A percentile compares a stretch with the other conserved stretches of the same genome.
Evolutionary conservation across 2,329 filamentous ascomycete genomes (phyloP).

Genomic region (Apiospora kogelbergensis): DNA sequence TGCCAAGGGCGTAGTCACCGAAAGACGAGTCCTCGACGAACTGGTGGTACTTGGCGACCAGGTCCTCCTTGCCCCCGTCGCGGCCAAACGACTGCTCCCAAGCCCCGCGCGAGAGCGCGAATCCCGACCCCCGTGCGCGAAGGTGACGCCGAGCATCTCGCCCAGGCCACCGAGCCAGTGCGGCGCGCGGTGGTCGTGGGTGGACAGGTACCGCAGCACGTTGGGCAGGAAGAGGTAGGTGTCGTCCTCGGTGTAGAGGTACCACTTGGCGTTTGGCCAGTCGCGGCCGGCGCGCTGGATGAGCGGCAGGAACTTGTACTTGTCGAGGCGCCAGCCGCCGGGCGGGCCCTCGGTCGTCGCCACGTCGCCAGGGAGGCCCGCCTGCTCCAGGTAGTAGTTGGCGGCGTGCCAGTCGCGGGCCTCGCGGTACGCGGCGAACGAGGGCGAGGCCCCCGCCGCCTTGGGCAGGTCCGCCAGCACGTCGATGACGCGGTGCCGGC

Average conservation of each 20-base stretch:
- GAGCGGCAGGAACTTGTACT: constrained; percentile 59
- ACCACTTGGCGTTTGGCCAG: constrained; percentile 53
- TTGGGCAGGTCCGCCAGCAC: constrained; percentile 45
- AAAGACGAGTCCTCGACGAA: background rate
- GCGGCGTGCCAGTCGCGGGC: background rate
- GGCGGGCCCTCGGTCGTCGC: constrained; percentile 37
- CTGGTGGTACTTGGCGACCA: background rate
- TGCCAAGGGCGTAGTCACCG: background rate
- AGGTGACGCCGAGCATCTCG: constrained; percentile 47
- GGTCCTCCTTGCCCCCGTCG: background rate
- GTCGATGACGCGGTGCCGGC: constrained; percentile 49
- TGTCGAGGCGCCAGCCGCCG: constrained; percentile 51
- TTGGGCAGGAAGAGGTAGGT: constrained; percentile 56
- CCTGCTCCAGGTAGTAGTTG: constrained; percentile 40
- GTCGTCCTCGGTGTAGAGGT: constrained; percentile 58
- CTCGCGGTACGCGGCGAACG: constrained; percentile 52
- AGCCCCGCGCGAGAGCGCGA: constrained; percentile 41
- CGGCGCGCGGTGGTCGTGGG: constrained; percentile 46
- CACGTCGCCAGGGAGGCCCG: constrained; percentile 36
- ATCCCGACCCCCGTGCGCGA: constrained; percentile 55
- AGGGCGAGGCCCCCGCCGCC: constrained; percentile 38
- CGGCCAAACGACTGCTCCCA: background rate
- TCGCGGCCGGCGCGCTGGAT: constrained; percentile 43
- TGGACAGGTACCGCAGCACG: constrained; percentile 51
- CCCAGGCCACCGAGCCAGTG: constrained; percentile 55